Evolutionary conservation across 305 asterid genomes (phyloP), one percentile per base, ranked within the genome.

Genomic region (Euphrasia arctica): DNA sequence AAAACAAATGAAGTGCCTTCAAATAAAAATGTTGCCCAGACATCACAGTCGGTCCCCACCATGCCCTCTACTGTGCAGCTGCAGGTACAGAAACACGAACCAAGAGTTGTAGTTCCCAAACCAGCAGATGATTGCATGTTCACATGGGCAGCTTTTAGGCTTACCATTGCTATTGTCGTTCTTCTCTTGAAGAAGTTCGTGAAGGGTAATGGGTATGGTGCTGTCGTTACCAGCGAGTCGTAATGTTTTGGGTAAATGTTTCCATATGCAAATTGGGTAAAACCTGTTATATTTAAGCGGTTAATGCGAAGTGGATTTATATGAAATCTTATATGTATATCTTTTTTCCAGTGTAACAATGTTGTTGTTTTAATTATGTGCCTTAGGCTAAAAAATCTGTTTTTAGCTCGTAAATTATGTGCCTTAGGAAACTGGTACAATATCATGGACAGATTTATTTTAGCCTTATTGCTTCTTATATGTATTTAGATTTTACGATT

Each of bases 101-200:
- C 63, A 25, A 64, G 74, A 64, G 80, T 54, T 70, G 58, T 54
- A 18, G 13, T 13, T 13, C 79, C 76, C 12, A 82, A 81, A 69
- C 91, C 75, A 68, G 87, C 88, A 4, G 94, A 85, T 51, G 97
- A 87, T 52, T 86, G 97, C 6, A 25, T 90, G 54, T 83, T 83
- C 70, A 87, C 92, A 27, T 81, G 84, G 90, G 95, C 95, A 34
- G 95, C 92, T 55, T 77, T 85, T 22, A 95, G 85, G 69, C 90
- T 87, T 32, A 79, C 90, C 66, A 51, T 90, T 60, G 95, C 95
- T 55, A 87, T 90, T 47, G 75, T 81, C 11, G 82, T 86, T 61
- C 90, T 90, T 54, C 72, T 90, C 66, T 70, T 90, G 79, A 90
- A 87, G 86, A 90, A 87, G 76, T 85, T 83, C 72, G 70, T 85